Base-by-base conservation (phyloP, 257 asterid species). In the Plantago ovata region DNA sequence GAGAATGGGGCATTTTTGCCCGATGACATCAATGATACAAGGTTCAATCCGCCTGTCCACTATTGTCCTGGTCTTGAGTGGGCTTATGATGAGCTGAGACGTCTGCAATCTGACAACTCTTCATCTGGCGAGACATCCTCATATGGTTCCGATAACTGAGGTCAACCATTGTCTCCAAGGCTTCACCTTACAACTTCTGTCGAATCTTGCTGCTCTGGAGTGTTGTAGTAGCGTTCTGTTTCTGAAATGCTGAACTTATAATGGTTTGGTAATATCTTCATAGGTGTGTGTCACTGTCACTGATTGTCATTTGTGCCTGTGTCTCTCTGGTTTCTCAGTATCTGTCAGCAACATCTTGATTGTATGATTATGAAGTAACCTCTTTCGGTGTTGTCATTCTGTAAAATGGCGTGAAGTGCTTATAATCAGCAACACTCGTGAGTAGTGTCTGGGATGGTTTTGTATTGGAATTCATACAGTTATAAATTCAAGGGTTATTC, bases 1-100 rank as follows among this genome's bases (percentile, higher is more conserved):
- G 85, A 79, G 58, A 88, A 85, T 33, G 98, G 98, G 52, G 98
- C 98, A 22, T 92, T 92, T 73, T 67, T 92, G 83, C 96, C 96
- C 0, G 94, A 79, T 63, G 82, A 88, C 77, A 85, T 92, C 53
- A 70, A 78, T 12, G 96, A 92, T 58, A 77, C 98, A 22, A 82
- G 98, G 84, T 92, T 92, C 83, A 92, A 92, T 71, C 98, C 98
- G 18, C 96, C 98, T 15, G 76, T 84, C 69, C 98, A 92, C 69
- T 92, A 92, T 71, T 88, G 98, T 43, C 93, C 93, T 9, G 96
- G 96, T 44, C 98, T 92, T 55, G 98, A 92, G 58, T 88, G 95
- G 95, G 98, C 96, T 40, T 92, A 92, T 32, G 98, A 88, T 50
- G 96, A 92, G 72, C 53, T 84, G 83, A 84, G 66, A 71, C 93